Evolutionary conservation across 2,329 filamentous ascomycete species (phyloP), one percentile per base, ranked within the genome.

Genomic region (Arthrinium puccinioides): DNA sequence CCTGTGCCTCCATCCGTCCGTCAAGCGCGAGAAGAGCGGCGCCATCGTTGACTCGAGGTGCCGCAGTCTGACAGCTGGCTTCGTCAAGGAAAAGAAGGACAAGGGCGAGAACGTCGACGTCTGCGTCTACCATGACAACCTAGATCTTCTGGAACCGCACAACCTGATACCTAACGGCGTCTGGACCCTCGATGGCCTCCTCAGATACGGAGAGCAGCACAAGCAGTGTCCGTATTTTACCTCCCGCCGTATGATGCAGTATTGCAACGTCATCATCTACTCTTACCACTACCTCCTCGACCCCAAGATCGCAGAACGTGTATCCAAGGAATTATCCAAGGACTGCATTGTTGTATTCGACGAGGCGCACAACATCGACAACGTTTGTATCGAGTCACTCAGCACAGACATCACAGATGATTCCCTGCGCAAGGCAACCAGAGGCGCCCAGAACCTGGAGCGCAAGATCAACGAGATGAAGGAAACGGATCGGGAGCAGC

Each of bases 141-240:
- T 98, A 29, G 90, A 98, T 57, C 75, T 94, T 13, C 76, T 97
- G 19, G 94, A 98, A 55, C 87, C 92, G 3, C 88, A 96, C 58
- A 96, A 95, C 51, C 73, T 98, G 23, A 82, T 98, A 21, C 92
- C 92, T 0, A 87, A 92, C 16, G 92, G 92, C 6, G 87, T 98
- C 3, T 98, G 92, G 79, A 97, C 92, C 0, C 77, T 98, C 35
- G 92, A 98, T 49, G 87, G 82, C 11, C 76, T 98, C 32, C 64
- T 94, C 40, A 79, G 76, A 45, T 97, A 98, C 52, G 90, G 94
- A 37, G 90, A 98, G 61, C 74, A 95, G 52, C 82, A 96, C 46
- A 96, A 96, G 57, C 92, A 97, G 59, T 98, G 92, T 51, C 92
- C 92, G 0, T 98, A 98, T 59, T 98, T 98, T 52, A 96, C 90